Evolutionary conservation across 176 grass and related monocot species (phyloP).

Genomic region (Bolboschoenus planiculmis): DNA sequence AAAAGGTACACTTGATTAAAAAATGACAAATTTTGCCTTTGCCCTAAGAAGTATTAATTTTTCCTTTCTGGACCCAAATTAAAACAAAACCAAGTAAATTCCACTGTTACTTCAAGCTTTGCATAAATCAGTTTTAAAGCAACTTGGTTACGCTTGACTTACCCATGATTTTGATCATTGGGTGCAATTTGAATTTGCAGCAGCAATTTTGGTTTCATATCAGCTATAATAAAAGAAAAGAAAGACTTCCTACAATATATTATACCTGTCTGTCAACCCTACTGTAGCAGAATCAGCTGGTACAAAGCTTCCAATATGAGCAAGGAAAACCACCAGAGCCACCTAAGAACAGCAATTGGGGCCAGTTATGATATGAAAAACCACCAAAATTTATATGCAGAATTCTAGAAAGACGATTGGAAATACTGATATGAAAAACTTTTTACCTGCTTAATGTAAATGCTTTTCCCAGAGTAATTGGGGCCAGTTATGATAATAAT

Average conservation of each 20-base stretch:
- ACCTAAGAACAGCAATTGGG: slow-evolving; percentile 90
- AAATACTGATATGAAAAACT: slow-evolving; percentile 10
- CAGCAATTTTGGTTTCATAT: not conserved
- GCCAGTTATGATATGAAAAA: too few relatives aligned
- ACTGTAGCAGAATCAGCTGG: slow-evolving; percentile 91
- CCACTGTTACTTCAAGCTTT: not conserved
- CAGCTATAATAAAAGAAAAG: not conserved
- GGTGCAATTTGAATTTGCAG: not conserved
- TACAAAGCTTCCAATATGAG: slow-evolving; percentile 98
- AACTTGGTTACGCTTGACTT: not conserved
- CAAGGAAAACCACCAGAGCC: slow-evolving; percentile 93
- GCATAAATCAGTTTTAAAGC: not conserved
- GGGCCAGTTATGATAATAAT: slow-evolving; percentile 95
- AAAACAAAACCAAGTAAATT: not conserved
- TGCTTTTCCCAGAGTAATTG: slow-evolving; percentile 98
- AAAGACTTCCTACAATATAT: not conserved
- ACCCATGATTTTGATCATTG: not conserved
- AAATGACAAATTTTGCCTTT: not conserved
- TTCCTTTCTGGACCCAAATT: not conserved
- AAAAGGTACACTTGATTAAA: not conserved
- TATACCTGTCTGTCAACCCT: slow-evolving; percentile 84
- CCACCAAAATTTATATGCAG: slow-evolving; percentile 5
- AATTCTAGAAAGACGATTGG: slow-evolving; percentile 8
- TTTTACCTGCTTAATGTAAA: slow-evolving; percentile 93
- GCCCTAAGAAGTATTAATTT: not conserved